Base-by-base conservation (phyloP, 495 filamentous ascomycete species). In the Penicillium goetzii region DNA sequence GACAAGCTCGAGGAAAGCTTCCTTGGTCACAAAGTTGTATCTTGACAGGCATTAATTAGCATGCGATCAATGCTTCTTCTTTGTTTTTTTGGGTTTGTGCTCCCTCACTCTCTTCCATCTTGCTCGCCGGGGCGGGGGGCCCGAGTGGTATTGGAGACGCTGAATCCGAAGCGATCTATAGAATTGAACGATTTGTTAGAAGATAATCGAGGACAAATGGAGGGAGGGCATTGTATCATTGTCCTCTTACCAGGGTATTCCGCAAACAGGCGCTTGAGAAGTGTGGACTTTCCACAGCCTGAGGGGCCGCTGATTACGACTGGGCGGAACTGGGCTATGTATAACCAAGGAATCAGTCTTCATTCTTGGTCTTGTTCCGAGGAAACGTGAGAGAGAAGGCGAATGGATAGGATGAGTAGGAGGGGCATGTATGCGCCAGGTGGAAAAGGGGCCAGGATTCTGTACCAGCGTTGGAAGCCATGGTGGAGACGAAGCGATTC, bases 241-340 rank as follows among this genome's bases (percentile, higher is more conserved):
- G 97, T 97, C 40, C 82, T 88, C 40, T 82, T 88, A 64, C 88
- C 81, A 14, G 92, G 91, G 72, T 89, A 86, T 23, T 84, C 80
- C 28, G 76, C 78, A 69, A 89, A 86, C 14, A 98, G 88, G 19
- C 86, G 80, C 65, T 88, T 87, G 65, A 95, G 86, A 25, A 98
- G 84, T 26, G 94, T 97, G 51, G 87, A 89, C 84, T 98, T 97
- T 49, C 94, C 94, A 12, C 90, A 85, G 69, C 94, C 93, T 9
- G 85, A 89, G 19, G 93, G 93, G 32, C 92, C 94, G 21, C 89
- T 95, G 69, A 97, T 87, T 38, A 97, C 90, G 65, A 98, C 84
- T 8, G 92, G 93, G 15, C 87, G 81, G 63, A 73, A 79, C 50
- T 76, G 73, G 11, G 52, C 41, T 78, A 71, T 50, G 74, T 69